Evolutionary conservation across 164 flowering plant species (phyloP), one percentile per base, ranked within the genome.

Genomic region (Piper betle): DNA sequence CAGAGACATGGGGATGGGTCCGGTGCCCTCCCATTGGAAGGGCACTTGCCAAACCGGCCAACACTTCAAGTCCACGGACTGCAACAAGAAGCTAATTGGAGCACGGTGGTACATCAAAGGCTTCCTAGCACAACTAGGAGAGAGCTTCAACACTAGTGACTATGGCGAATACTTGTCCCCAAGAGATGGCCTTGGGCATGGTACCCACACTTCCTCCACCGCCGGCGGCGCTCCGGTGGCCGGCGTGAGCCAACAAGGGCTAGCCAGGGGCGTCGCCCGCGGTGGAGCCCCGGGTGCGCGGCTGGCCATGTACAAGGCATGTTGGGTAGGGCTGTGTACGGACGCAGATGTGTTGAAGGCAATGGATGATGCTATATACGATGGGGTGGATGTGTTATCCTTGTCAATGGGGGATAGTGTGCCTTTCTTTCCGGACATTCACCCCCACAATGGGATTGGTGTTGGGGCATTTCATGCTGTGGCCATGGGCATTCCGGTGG

Each of bases 21-120:
- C 77, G 18, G 68, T 80, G 63, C 86, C 84, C 13, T 62, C 68
- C 0, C 67, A 57, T 15, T 82, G 84, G 86, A 80, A 76, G 12
- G 83, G 86, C 18, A 65, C 38, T 10, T 78, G 85, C 37, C 64
- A 72, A 57, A 41, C 64, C 1, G 81, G 77, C 33, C 66, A 74
- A 25, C 62, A 15, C 12, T 82, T 82, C 66, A 67, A 73, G 50
- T 64, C 62, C 54, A 55, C 68, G 17, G 57, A 64, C 48, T 72
- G 71, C 53, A 68, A 72, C 41, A 61, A 54, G 53, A 68, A 72
- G 56, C 50, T 72, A 20, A 68, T 72, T 5, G 74, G 74, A 5
- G 71, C 74, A 52, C 68, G 71, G 2, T 72, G 71, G 71, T 72
- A 60, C 39, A 38, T 64, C 16, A 53, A 57, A 55, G 74, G 74